Base-by-base conservation (phyloP, 106 monocot species). In the Dendrobium chrysotoxum region DNA sequence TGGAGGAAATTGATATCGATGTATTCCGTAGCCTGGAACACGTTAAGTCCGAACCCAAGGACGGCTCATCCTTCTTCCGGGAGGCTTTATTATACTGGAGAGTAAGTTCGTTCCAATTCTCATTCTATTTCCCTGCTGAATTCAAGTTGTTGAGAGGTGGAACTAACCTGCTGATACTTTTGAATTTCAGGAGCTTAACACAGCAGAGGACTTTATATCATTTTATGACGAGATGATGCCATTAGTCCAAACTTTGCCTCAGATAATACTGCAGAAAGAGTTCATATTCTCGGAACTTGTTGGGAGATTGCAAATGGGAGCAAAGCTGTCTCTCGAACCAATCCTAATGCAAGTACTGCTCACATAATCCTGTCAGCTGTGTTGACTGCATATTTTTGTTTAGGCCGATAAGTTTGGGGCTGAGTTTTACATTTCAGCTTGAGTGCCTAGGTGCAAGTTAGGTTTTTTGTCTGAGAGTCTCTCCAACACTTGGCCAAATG, bases 131-230 rank as follows among this genome's bases (percentile, higher is more conserved):
- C 57, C 25, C 16, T 65, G 4, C 20, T 3, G 9, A 65, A 28
- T 50, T 7, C 25, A 23, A 21, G 54, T 15, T 73, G 68, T 5
- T 39, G 38, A 57, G 70, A 54, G 39, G 8, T 12, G 57, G 23
- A 17, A 12, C 25, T 17, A 20, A 54, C 13, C 23, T 73, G 25
- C 28, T 30, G 1, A 25, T 61, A 26, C 18, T 40, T 40, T 25
- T 26, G 3, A 35, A 38, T 13, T 81, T n/a, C 72, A 96, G 92
- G 97, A 98, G 74, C 73, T 98, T 50, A 92, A 95, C 71, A 98
- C 97, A 0, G 88, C 97, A 18, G 94, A 98, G 81, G 89, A 91
- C 25, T 98, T 98, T 80, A 95, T 98, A 13, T 89, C 94, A 0
- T 92, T 98, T 77, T 98, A 92, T 66, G 92, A 91, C 1, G 85